Conservation (phyloP, 345 rosid genomes). For the Brassica nigra region DNA sequence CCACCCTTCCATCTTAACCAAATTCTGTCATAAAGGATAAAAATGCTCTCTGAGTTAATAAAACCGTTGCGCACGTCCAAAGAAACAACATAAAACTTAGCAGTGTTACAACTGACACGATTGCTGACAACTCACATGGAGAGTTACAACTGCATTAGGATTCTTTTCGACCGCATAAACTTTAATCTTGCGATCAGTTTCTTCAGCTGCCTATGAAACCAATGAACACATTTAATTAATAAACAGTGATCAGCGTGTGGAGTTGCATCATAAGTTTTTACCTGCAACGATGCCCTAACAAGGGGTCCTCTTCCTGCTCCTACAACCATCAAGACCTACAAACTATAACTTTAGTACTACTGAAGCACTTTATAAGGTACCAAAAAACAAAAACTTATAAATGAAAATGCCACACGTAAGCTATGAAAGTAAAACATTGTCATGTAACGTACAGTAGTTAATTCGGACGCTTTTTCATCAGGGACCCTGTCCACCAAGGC, state of each 20-base stretch:
- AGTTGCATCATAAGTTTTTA: slow-evolving; percentile 36
- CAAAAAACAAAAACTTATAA: neutral
- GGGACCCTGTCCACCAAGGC: slow-evolving; percentile 89
- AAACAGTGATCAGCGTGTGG: slow-evolving; percentile 9
- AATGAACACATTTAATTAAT: slow-evolving; percentile 24
- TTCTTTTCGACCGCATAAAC: slow-evolving; percentile 97
- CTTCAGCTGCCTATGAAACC: slow-evolving; percentile 82
- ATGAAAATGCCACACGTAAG: slow-evolving; percentile 22
- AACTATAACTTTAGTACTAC: slow-evolving; percentile 14
- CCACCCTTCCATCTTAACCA: slow-evolving; percentile 95
- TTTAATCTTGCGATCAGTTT: slow-evolving; percentile 80
- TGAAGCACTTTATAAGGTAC: neutral
- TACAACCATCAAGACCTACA: slow-evolving; percentile 92
- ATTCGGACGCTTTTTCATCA: slow-evolving; percentile 54
- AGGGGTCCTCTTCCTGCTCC: slow-evolving; percentile 99
- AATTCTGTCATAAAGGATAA: slow-evolving; percentile 56
- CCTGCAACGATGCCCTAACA: slow-evolving; percentile 98
- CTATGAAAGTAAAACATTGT: slow-evolving; percentile 24
- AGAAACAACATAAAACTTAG: slow-evolving; percentile 4
- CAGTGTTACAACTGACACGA: neutral
- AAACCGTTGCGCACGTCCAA: neutral
- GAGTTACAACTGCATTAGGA: slow-evolving; percentile 98
- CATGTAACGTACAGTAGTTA: slow-evolving; percentile 64
- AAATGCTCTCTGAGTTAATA: neutral
- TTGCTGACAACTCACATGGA: slow-evolving; percentile 68